Evolutionary conservation across 2,329 filamentous ascomycete genomes (phyloP), one percentile per base, ranked within the genome.

Genomic region (Alternaria novae-zelandiae): DNA sequence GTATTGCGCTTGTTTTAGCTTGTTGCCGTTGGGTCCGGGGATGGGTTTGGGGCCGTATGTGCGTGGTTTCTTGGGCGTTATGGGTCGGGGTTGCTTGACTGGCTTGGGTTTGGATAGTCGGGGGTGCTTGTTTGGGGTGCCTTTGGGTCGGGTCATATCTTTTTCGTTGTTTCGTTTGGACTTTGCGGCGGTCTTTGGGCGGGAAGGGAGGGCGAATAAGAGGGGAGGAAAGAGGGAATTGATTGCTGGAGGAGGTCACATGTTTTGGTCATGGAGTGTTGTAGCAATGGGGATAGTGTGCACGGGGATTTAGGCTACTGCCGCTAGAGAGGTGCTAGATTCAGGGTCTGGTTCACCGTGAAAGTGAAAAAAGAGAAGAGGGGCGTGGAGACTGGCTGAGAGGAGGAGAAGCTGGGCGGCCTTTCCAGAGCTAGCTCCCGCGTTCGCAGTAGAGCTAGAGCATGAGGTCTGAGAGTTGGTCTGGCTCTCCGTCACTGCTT

Each of bases 1-100:
- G 54, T 71, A 69, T 26, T 66, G 65, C 2, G 67, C 44, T 44
- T 64, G 57, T 32, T 54, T 59, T 12, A 54, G 8, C 41, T 54
- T 59, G 17, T 47, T 30, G n/a, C 57, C 41, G 9, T 54, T 54
- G 13, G 49, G 41, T 26, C 20, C 26, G 1, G 11, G 20, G 17
- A 50, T 23, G 25, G 25, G 26, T 45, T 36, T 25, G 2, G 36
- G 30, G 21, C 26, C 8, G 20, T 26, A 30, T 15, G 12, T 0
- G 36, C 36, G 36, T 41, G 8, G 21, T 10, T 17, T 32, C 12
- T 25, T 17, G 15, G 46, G 12, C 2, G 32, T 21, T 13, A 55
- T 55, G n/a, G n/a, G 8, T 7, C 25, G 8, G 23, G n/a, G 36
- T 6, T 13, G 15, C 10, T 44, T 44, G n/a, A 23, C 36, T 3